Evolutionary conservation across 306 rosid species (phyloP).

Genomic region (Cicer cuneatum): DNA sequence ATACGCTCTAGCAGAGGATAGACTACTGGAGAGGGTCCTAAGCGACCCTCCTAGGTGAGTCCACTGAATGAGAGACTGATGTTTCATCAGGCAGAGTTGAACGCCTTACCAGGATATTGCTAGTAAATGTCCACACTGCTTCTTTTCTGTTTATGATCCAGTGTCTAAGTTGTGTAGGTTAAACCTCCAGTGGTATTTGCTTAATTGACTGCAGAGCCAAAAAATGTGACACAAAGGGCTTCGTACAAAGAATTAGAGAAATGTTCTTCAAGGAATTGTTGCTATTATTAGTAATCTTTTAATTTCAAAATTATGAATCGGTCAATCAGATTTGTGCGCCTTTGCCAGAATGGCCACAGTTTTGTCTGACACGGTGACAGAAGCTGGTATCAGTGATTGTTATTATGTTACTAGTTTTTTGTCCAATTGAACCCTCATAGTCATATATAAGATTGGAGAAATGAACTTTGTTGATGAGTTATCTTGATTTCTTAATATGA

Average conservation of each 20-base stretch:
- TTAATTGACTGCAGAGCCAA: constrained; percentile 8
- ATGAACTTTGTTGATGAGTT: constrained; percentile 14
- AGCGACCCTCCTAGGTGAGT: not conserved
- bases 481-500: constrained; percentile 10
- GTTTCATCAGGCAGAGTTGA: not conserved
- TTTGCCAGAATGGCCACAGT: constrained; percentile 15
- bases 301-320: constrained; percentile 16
- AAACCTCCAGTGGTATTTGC: constrained; percentile 11
- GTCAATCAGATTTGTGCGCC: not conserved
- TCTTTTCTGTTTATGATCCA: constrained; percentile 22
- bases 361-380: not conserved
- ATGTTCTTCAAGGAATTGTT: constrained; percentile 5
- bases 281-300: not conserved
- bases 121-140: constrained; percentile 2
- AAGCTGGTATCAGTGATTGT: not conserved
- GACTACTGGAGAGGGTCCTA: not conserved
- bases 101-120: not conserved
- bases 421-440: constrained; percentile 25
- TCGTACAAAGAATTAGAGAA: not conserved
- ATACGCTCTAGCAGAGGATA: not conserved
- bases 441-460: constrained; percentile 2
- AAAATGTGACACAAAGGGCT: not conserved
- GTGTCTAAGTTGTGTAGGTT: constrained; percentile 13
- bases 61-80: not conserved
- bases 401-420: constrained; percentile 4